Conservation (phyloP, 768 basidiomycete genomes). For the Pilatotrama ljubarskyi region DNA sequence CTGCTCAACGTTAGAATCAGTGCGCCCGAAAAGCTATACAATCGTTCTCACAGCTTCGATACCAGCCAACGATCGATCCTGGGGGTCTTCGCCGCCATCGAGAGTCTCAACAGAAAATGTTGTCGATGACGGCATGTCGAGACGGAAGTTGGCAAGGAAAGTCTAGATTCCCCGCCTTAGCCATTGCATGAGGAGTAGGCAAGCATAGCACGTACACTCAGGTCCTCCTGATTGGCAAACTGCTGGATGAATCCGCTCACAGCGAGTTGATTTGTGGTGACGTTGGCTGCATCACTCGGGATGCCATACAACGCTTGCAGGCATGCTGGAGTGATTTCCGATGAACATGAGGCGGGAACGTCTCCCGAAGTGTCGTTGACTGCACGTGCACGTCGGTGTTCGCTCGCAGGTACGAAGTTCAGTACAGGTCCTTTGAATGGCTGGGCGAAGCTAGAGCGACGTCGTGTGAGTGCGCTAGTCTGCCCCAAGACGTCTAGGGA, state of each 20-base stretch:
- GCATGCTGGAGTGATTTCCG: slow-evolving; percentile 32
- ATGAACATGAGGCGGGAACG: slow-evolving; percentile 31
- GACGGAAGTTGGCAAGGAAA: slow-evolving; percentile 26
- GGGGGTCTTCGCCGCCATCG: slow-evolving; percentile 28
- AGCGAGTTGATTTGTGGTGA: slow-evolving; percentile 21
- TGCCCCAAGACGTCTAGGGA: slow-evolving; percentile 36
- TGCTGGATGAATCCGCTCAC: slow-evolving; percentile 35
- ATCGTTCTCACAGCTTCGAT: slow-evolving; percentile 28
- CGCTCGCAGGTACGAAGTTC: neutral
- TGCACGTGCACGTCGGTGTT: slow-evolving; percentile 33
- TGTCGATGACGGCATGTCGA: slow-evolving; percentile 21
- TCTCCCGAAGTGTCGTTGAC: neutral
- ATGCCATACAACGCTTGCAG: slow-evolving; percentile 34
- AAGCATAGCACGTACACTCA: slow-evolving; percentile 31
- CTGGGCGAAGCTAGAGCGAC: slow-evolving; percentile 37
- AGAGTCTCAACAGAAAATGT: slow-evolving; percentile 26
- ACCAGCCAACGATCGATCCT: slow-evolving; percentile 35
- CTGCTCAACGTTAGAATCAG: neutral
- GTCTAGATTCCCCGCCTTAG: slow-evolving; percentile 24
- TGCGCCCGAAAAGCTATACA: slow-evolving; percentile 1
- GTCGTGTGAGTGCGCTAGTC: slow-evolving; percentile 23
- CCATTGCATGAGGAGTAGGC: too few relatives aligned
- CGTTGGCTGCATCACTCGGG: slow-evolving; percentile 18
- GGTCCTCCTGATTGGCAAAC: slow-evolving; percentile 30
- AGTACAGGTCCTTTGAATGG: slow-evolving; percentile 29